Base-by-base conservation (phyloP, 768 basidiomycete species). In the Agrocybe praecox region DNA sequence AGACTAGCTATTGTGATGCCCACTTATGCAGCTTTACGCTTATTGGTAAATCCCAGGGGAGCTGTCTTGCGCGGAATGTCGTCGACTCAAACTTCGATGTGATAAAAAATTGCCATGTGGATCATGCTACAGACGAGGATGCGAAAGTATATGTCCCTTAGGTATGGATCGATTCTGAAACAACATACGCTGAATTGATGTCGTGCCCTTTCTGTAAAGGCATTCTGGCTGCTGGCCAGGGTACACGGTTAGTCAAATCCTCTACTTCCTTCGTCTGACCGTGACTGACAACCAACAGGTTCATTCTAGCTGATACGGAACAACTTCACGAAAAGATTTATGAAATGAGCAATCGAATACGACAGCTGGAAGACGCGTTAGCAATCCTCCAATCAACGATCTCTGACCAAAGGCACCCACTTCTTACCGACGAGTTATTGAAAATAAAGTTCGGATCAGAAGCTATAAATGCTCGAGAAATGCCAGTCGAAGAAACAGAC, bases 281-380 rank as follows among this genome's bases (percentile, higher is more conserved):
- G 44, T 26, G 36, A 42, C 44, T 11, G 49, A 29, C 15, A 23
- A 34, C 14, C 36, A 14, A 40, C 63, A 86, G 85, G 32, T 89
- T 86, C 65, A 84, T 88, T 46, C 75, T 88, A 10, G 86, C 86
- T 2, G 85, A 86, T 52, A 88, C 86, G 1, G 80, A 84, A 43
- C 81, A 87, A 45, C 75, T 90, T 12, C 87, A 89, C 64, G 74
- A 75, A 50, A 86, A 88, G 68, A 88, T 88, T 22, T 69, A 81
- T 7, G 81, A 86, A 49, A 87, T 88, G 86, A 81, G 82, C 66
- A 78, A 83, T 62, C 80, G 87, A 17, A 88, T 89, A 46, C 80
- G 85, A 29, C 85, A 87, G 61, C 76, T 89, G 0, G 88, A 88
- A 67, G 87, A 89, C 56, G 85, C 84, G 0, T 72, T 89, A 10